phyloP scores from a whole-genome alignment of 1,139 yeast species.

The Magnusiomyces clavatus region DNA sequence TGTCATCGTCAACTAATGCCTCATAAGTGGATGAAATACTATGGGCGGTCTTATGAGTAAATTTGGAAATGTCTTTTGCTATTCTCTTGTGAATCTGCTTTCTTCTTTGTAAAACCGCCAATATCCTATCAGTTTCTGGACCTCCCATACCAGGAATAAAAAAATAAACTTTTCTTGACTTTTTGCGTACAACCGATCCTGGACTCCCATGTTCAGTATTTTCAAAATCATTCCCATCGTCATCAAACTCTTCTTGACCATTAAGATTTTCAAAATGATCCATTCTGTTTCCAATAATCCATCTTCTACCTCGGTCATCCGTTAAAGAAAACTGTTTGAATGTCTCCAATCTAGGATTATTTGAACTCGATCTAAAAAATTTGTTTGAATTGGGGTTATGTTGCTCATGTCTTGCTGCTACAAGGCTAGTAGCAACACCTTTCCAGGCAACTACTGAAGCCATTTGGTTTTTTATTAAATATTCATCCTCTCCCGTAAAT shows the following conservation, averaged over 20 bases:
- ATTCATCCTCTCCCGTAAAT: too few relatives aligned
- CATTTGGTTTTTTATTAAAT: too few relatives aligned
- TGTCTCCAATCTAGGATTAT: background rate
- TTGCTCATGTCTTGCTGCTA: too few relatives aligned
- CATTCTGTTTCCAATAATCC: constrained; percentile 13
- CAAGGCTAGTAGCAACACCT: too few relatives aligned
- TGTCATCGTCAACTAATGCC: background rate
- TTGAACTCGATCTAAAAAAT: too few relatives aligned
- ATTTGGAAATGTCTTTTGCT: constrained; percentile 8
- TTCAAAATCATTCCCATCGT: constrained; percentile 4
- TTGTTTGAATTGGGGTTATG: too few relatives aligned
- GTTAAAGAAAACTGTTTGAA: constrained; percentile 1
- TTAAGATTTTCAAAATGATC: constrained; percentile 1
- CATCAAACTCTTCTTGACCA: constrained; percentile 1
- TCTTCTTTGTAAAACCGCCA: constrained; percentile 14
- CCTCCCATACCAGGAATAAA: constrained; percentile 8
- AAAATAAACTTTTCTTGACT: constrained; percentile 13
- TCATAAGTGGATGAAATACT: background rate
- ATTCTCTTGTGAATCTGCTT: constrained; percentile 12
- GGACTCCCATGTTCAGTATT: background rate
- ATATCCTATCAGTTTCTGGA: constrained; percentile 7
- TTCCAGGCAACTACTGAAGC: background rate
- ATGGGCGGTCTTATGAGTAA: constrained; percentile 1
- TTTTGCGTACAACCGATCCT: background rate
- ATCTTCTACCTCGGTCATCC: constrained; percentile 4